Base-by-base conservation (phyloP, 208 protist genomes). In the Crithidia expoeki region DNA sequence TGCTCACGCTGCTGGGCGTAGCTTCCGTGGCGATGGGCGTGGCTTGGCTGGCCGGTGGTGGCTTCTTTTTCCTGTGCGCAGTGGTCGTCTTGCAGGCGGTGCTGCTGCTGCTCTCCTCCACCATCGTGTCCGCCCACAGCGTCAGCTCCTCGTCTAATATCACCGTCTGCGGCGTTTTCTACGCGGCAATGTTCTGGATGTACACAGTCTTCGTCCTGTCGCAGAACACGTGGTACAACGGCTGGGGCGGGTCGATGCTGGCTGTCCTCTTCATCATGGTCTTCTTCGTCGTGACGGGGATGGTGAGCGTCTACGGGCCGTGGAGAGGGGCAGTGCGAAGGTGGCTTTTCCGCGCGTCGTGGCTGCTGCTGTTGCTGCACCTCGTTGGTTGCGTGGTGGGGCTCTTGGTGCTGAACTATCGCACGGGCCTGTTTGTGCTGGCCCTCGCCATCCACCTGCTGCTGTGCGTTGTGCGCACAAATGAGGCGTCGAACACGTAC, bases 391-490 rank as follows among this genome's bases (percentile, higher is more conserved):
- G 81, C 51, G 70, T 87, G n/a, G 71, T 84, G 30, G 68, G 60
- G 0, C 68, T 79, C 16, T 70, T 90, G 4, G 72, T 85, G 23
- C 58, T 71, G 36, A 76, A 87, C 63, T 90, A 83, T 65, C 71
- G 71, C 50, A 77, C 81, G 25, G 89, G 86, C 0, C 47, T 94
- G 5, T 89, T 94, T 71, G 77, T 79, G 27, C 38, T 87, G 16
- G 81, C 72, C 9, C 52, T 94, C 11, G 57, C 78, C 21, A 27
- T 89, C 28, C 89, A 94, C 60, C 79, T 80, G 25, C 42, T 81
- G 25, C 57, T 94, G 19, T 74, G 75, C 23, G 60, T 75, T 17
- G 60, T 89, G n/a, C 83, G 72, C 58, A 76, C 76, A 16, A 85
- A 74, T 57, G 79, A 84, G 30, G 57, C 76, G 11, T 76, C 72